phyloP scores from a whole-genome alignment of 805 yeast species.

The Yamadazyma ubonensis region DNA sequence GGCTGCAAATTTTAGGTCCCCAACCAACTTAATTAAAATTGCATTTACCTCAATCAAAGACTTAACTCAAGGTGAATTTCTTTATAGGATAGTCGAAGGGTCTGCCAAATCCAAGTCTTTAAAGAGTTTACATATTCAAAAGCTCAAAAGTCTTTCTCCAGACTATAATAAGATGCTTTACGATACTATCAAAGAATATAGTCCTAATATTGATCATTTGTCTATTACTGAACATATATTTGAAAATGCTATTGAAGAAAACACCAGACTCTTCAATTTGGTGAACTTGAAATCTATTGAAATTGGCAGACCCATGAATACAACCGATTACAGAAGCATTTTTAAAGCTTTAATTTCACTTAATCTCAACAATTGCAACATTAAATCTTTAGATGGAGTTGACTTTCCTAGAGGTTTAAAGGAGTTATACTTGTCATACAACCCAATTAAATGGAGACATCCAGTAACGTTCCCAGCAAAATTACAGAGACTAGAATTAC shows the following conservation, averaged over 20 bases:
- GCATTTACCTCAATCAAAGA: constrained; percentile 11
- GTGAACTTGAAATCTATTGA: constrained; percentile 1
- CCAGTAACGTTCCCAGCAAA: constrained; percentile 15
- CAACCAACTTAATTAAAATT: constrained; percentile 6
- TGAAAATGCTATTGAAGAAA: background rate
- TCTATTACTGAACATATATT: background rate
- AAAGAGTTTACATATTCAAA: constrained; percentile 4
- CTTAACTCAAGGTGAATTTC: constrained; percentile 6
- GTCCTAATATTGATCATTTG: background rate
- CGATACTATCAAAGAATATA: background rate
- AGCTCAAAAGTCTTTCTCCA: background rate
- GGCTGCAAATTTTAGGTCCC: constrained; percentile 2
- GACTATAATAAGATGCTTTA: background rate
- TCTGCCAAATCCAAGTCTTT: constrained; percentile 5
- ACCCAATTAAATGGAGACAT: constrained; percentile 20
- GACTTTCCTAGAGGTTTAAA: constrained; percentile 12
- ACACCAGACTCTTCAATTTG: background rate
- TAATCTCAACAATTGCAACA: constrained; percentile 4
- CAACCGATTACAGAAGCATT: background rate
- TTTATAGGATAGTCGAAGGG: constrained; percentile 2
- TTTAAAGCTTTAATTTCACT: constrained; percentile 2
- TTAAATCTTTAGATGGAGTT: constrained; percentile 2
- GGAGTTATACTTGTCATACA: constrained; percentile 18
- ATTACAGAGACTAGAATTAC: constrained; percentile 15
- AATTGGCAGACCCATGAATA: background rate